These are phyloP conservation scores for Bondarzewia mesenterica DNA, from an alignment of 1,284 basidiomycete species.

Conservation along the genomic window DNA sequence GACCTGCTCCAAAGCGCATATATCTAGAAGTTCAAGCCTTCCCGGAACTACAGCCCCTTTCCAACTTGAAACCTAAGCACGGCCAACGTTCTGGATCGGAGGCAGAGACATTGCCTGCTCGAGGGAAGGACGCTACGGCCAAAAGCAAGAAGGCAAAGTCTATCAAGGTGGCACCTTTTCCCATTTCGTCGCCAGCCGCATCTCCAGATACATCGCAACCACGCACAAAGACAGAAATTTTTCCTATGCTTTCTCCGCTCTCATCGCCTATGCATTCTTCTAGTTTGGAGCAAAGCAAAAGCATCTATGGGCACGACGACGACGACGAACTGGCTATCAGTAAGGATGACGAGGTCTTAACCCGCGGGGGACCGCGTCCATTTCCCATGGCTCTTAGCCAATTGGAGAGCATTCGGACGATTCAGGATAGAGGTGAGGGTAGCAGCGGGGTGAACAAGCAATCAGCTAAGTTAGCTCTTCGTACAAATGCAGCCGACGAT, in stretches of 20 bases:
- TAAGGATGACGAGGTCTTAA: slow-evolving; percentile 3
- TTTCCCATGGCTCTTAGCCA: slow-evolving; percentile 10
- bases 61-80: background rate
- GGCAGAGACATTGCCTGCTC: too few relatives aligned
- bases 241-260: background rate
- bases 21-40: background rate
- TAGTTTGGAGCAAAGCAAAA: background rate
- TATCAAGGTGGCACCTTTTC: background rate
- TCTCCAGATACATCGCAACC: background rate
- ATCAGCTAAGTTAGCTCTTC: background rate
- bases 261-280: background rate
- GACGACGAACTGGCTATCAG: background rate
- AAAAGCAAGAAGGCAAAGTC: background rate
- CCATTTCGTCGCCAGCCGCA: background rate
- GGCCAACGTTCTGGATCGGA: too few relatives aligned
- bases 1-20: background rate
- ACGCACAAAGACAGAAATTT: background rate
- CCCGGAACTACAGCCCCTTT: background rate
- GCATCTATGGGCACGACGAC: background rate
- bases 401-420: background rate
- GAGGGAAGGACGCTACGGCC: background rate
- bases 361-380: slow-evolving; percentile 4
- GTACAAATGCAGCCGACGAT: background rate
- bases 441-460: background rate
- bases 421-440: background rate